Conservation (phyloP, 164 flowering plant species). For the Vitis riparia region DNA sequence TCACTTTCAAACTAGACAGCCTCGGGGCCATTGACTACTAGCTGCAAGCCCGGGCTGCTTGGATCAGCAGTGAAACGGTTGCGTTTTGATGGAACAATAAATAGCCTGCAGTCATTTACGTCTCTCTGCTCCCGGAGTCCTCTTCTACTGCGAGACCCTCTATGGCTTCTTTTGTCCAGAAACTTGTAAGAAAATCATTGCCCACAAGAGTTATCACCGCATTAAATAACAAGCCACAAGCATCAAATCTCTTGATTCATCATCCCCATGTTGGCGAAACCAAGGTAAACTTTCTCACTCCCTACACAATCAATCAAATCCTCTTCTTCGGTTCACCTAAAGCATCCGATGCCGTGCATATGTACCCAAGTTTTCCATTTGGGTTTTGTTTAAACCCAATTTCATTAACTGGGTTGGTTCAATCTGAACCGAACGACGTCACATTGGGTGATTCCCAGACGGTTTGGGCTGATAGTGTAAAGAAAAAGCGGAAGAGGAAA, state of each 20-base stretch:
- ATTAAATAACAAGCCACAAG: slow-evolving; percentile 7
- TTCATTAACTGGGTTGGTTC: slow-evolving; percentile 24
- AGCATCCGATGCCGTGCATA: background rate
- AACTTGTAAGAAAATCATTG: slow-evolving; percentile 28
- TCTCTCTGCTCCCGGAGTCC: background rate
- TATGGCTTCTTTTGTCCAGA: slow-evolving; percentile 36
- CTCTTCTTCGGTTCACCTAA: background rate
- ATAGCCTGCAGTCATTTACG: no score
- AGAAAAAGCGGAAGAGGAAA: slow-evolving; percentile 90
- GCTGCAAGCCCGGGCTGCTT: no score
- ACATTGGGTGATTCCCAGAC: slow-evolving; percentile 16
- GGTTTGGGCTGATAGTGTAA: slow-evolving; percentile 78
- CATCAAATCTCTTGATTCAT: slow-evolving; percentile 2
- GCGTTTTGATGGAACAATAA: no score
- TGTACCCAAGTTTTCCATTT: slow-evolving; percentile 43
- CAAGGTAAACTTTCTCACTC: background rate
- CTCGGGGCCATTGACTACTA: no score
- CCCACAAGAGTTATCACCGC: slow-evolving; percentile 17
- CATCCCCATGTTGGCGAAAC: slow-evolving; percentile 10
- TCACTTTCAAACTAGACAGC: no score
- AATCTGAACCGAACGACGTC: slow-evolving; percentile 14
- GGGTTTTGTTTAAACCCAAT: slow-evolving; percentile 31
- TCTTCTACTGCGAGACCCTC: background rate
- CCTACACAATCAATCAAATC: background rate
- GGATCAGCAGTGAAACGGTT: no score